Percentiles rank a stretch among this genome's conserved stretches.
Conservation (phyloP, 495 filamentous ascomycete genomes). For the Penicillium silybi region DNA sequence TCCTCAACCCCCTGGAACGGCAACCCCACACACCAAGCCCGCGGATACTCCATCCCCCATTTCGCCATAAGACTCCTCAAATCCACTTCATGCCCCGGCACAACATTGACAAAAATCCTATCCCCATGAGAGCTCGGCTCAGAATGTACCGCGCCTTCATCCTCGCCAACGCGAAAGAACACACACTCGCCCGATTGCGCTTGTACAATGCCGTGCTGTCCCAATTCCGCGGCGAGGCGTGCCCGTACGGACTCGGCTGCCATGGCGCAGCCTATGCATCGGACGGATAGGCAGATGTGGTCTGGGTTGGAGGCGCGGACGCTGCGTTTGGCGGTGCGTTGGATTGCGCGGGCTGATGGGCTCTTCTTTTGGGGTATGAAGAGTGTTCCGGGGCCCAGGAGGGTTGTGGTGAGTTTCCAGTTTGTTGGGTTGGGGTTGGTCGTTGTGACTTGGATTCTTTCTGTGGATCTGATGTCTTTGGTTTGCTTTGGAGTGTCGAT, state of each 20-base stretch:
- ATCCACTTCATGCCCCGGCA: slow-evolving; percentile 19
- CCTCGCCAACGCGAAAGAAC: slow-evolving; percentile 24
- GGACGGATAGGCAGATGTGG: slow-evolving; percentile 20
- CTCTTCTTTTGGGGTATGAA: slow-evolving; percentile 11
- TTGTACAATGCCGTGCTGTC: slow-evolving; percentile 5
- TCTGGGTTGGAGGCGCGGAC: slow-evolving; percentile 7
- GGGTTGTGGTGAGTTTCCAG: slow-evolving; percentile 26
- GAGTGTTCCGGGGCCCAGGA: slow-evolving; percentile 24
- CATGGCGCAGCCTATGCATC: slow-evolving; percentile 19
- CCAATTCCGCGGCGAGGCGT: slow-evolving; percentile 6
- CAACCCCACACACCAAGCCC: slow-evolving; percentile 25
- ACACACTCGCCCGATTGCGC: slow-evolving; percentile 16
- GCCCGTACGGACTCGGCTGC: slow-evolving; percentile 16
- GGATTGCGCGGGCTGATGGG: slow-evolving; percentile 6
- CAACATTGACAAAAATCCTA: slow-evolving; percentile 26
- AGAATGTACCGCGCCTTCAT: slow-evolving; percentile 20
- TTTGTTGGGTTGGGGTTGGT: slow-evolving; percentile 13
- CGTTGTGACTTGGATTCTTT: slow-evolving; percentile 7
- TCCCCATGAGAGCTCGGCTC: slow-evolving; percentile 20
- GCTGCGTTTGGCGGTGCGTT: slow-evolving; percentile 7
- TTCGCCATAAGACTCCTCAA: slow-evolving; percentile 18
- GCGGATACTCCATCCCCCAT: slow-evolving; percentile 28
- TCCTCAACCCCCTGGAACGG: slow-evolving; percentile 7
- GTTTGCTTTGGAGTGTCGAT: neutral
- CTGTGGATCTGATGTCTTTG: neutral